Evolutionary conservation across 75 land plant genomes (phyloP).

Genomic region (Gnetum montanum): DNA sequence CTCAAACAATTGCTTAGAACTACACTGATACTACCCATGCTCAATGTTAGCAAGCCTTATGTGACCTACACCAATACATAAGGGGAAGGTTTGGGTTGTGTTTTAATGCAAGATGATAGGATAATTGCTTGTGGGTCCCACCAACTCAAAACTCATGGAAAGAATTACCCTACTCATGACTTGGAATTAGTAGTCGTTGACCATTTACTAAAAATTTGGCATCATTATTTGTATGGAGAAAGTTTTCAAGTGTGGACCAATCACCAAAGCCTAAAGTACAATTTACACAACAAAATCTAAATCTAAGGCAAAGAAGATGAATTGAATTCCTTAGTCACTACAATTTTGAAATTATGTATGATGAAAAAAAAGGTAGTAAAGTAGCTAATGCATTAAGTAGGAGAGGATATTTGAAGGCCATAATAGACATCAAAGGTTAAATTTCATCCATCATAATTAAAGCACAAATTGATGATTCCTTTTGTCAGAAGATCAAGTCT

Average conservation of each 20-base stretch:
- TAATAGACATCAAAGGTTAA: too few relatives aligned
- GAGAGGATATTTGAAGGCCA: too few relatives aligned
- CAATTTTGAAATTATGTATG: background rate
- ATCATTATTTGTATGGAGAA: background rate
- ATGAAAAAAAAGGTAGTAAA: background rate
- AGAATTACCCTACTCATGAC: background rate
- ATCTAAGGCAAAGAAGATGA: background rate
- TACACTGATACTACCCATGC: background rate
- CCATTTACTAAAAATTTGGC: background rate
- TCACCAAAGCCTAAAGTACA: background rate
- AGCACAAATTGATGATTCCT: too few relatives aligned
- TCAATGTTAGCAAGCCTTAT: background rate
- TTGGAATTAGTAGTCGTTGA: background rate
- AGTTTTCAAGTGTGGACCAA: background rate
- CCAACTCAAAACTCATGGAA: background rate
- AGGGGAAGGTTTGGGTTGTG: background rate
- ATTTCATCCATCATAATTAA: too few relatives aligned
- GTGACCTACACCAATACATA: background rate
- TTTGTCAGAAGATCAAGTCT: too few relatives aligned
- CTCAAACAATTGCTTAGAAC: background rate
- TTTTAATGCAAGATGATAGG: background rate
- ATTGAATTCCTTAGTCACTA: background rate
- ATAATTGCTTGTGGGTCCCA: background rate
- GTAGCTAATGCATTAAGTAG: background rate
- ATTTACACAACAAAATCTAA: background rate